Evolutionary conservation across 2,329 filamentous ascomycete genomes (phyloP).

Genomic region (Fusarium sp.): DNA sequence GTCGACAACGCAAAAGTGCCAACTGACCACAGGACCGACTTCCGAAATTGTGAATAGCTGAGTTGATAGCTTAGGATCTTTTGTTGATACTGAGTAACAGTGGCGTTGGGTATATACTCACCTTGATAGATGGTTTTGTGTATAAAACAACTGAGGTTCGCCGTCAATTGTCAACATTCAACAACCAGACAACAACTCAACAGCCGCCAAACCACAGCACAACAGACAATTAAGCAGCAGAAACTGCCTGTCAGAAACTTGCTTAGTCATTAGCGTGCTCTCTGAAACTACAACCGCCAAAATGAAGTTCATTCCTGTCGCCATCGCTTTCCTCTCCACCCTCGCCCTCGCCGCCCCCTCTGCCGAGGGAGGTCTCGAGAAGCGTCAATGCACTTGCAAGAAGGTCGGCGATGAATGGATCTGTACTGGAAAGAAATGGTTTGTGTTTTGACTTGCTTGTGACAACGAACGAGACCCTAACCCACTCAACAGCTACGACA

Average conservation of each 20-base stretch:
- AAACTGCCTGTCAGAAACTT: too few species aligned
- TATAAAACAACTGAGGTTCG: neutral
- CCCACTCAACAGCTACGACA: too few species aligned
- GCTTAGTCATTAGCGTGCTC: too few species aligned
- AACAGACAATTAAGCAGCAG: too few species aligned
- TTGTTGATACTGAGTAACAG: neutral
- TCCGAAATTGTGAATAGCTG: constrained; percentile 10
- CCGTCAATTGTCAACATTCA: accelerated
- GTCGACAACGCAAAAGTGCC: constrained; percentile 10
- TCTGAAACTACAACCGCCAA: too few species aligned
- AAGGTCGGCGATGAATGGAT: constrained; percentile 10
- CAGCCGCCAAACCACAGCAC: too few species aligned
- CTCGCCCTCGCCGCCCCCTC: constrained; percentile 10
- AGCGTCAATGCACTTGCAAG: constrained; percentile 10
- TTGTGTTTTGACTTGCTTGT: too few species aligned
- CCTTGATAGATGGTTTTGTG: accelerated
- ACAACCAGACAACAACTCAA: too few species aligned
- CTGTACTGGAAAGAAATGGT: too few species aligned
- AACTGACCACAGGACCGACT: constrained; percentile 16
- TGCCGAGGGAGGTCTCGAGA: too few species aligned
- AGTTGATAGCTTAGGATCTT: neutral
- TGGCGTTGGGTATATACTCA: neutral
- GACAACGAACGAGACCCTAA: too few species aligned
- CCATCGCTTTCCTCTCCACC: constrained; percentile 21
- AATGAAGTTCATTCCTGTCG: constrained; percentile 21